These are phyloP conservation scores for Pistacia integerrima DNA, from an alignment of 345 rosid species.

Conservation along the genomic window DNA sequence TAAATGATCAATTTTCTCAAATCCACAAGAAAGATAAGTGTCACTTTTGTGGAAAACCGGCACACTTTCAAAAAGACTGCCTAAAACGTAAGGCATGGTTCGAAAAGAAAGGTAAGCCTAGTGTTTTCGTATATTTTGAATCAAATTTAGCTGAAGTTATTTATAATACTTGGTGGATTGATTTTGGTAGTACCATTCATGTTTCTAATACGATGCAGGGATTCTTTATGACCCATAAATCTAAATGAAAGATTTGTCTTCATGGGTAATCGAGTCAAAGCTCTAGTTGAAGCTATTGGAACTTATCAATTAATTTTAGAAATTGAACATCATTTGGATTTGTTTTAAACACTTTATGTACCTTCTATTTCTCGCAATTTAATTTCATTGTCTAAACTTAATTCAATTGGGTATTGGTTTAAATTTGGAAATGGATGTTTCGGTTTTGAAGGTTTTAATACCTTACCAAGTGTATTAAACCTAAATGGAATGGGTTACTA, in stretches of 20 bases:
- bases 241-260: slow-evolving; percentile 14
- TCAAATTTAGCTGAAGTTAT: not conserved
- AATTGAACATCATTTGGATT: slow-evolving; percentile 2
- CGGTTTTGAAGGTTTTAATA: no score
- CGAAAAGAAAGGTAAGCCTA: not conserved
- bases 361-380: no score
- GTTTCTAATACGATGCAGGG: slow-evolving; percentile 8
- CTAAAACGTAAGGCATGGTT: not conserved
- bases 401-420: no score
- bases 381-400: no score
- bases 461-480: no score
- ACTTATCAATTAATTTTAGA: slow-evolving; percentile 16
- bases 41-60: no score
- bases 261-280: slow-evolving; percentile 17
- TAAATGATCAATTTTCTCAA: no score
- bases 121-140: not conserved
- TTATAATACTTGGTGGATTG: not conserved
- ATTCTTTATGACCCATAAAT: slow-evolving; percentile 26
- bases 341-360: no score
- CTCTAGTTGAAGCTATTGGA: slow-evolving; percentile 5
- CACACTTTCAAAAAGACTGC: no score
- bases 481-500: no score
- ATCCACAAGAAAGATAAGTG: no score
- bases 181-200: not conserved
- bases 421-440: no score